Conservation (phyloP, 768 basidiomycete genomes). For the Strobilomyces echinocephalus region DNA sequence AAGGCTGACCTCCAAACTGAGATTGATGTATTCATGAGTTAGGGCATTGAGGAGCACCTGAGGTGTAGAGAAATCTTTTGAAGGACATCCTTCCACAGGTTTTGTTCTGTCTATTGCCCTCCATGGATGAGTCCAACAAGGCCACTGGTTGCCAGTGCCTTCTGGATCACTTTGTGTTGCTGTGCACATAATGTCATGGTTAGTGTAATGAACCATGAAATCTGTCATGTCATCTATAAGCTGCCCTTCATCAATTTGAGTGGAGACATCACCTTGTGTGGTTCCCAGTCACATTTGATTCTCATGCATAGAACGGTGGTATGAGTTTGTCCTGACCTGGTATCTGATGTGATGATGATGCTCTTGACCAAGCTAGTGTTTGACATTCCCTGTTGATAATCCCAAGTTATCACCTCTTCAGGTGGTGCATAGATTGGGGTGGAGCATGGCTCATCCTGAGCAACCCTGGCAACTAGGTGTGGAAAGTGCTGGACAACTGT, state of each 20-base stretch:
- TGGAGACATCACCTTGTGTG: conserved; percentile 46
- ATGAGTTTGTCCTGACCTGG: conserved; percentile 77
- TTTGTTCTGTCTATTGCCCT: conserved; percentile 63
- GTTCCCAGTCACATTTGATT: conserved; percentile 56
- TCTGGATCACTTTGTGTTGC: conserved; percentile 54
- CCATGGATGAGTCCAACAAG: conserved; percentile 69
- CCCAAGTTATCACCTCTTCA: conserved; percentile 33
- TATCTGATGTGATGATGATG: conserved; percentile 72
- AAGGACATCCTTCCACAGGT: conserved; percentile 58
- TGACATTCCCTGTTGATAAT: conserved; percentile 77
- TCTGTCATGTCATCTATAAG: conserved; percentile 33
- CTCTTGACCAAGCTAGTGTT: conserved; percentile 62
- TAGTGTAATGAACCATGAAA: conserved; percentile 78
- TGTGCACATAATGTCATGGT: conserved; percentile 74
- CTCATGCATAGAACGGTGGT: conserved; percentile 71
- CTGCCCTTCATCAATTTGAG: background rate
- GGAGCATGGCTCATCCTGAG: conserved; percentile 12
- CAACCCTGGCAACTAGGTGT: background rate
- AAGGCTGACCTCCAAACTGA: conserved; percentile 60
- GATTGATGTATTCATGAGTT: conserved; percentile 59
- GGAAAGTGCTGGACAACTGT: background rate
- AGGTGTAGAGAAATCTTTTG: conserved; percentile 61
- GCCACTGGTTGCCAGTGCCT: conserved; percentile 44
- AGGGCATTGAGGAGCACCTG: conserved; percentile 76
- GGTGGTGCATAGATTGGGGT: background rate